Evolutionary conservation across 768 basidiomycete genomes (phyloP), one percentile per base, ranked within the genome.

Genomic region (Tulasnella sp.): DNA sequence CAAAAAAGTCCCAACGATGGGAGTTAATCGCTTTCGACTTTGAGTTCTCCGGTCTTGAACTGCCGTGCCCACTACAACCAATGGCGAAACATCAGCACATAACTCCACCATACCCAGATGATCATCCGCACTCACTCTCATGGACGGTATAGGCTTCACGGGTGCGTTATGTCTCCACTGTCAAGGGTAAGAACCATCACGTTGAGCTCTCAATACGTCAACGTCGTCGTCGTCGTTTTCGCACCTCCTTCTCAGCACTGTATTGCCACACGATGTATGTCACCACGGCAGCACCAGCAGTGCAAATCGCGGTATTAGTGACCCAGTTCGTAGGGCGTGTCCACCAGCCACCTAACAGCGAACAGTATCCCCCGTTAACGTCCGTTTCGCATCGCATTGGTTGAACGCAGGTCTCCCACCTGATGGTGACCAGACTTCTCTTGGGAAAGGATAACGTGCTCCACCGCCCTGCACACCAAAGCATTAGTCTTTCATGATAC

Each of bases 341-440:
- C 95, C 95, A 98, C 95, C 95, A 98, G 77, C 95, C 95, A 82
- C 95, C 94, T 94, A 76, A 69, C 17, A 26, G 17, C n/a, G 16
- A n/a, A 67, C 17, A 35, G n/a, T 14, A 26, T 59, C 5, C 64
- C 36, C 22, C 14, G 14, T 47, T 14, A 14, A 14, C 29, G 35
- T 22, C 29, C 62, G 19, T 19, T 37, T 22, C 62, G 52, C 34
- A 17, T 8, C 64, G 36, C 64, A 34, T 34, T 22, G 36, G 34
- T 5, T 71, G 16, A 19, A 47, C 44, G 17, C 40, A 7, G 9
- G 26, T 14, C 35, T 36, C 80, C 74, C 69, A 92, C 93, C 93
- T 75, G 94, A 85, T 78, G 95, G 95, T 29, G 94, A 90, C 93
- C 94, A 98, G 71, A 97, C 95, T 78, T 91, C 86, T 84, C 95